Conservation (phyloP, 345 rosid species). For the Rhizophora apiculata region DNA sequence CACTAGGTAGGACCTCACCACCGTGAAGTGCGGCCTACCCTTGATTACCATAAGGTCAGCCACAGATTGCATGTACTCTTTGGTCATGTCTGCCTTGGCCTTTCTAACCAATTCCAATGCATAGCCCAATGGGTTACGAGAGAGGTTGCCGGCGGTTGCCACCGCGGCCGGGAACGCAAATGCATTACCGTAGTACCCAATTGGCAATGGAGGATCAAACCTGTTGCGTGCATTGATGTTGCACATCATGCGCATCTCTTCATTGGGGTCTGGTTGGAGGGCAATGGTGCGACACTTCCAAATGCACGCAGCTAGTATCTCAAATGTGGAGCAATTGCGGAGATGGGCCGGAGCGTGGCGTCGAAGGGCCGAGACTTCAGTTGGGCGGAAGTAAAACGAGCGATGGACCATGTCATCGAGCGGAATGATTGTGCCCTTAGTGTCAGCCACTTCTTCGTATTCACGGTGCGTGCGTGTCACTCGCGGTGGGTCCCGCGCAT, state of each 20-base stretch:
- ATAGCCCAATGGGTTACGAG: slow-evolving; percentile 15
- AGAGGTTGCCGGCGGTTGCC: slow-evolving; percentile 7
- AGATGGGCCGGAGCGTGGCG: neutral
- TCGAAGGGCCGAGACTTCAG: slow-evolving; percentile 1
- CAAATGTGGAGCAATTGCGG: slow-evolving; percentile 2
- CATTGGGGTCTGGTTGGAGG: slow-evolving; percentile 4
- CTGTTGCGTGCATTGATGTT: slow-evolving; percentile 7
- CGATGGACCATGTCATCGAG: slow-evolving; percentile 7
- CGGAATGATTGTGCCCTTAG: slow-evolving; percentile 6
- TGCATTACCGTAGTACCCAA: slow-evolving; percentile 20
- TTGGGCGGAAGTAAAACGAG: slow-evolving; percentile 20
- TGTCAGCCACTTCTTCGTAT: slow-evolving; percentile 13
- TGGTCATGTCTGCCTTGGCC: slow-evolving; percentile 17
- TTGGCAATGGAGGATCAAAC: slow-evolving; percentile 8
- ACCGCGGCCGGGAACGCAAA: slow-evolving; percentile 19
- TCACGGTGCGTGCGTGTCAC: slow-evolving; percentile 10
- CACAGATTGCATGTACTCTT: slow-evolving; percentile 24
- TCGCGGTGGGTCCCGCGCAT: slow-evolving; percentile 13
- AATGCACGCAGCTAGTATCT: slow-evolving; percentile 17
- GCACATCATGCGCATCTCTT: slow-evolving; percentile 13
- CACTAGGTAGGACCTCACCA: slow-evolving; percentile 15
- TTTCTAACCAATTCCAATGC: slow-evolving; percentile 20
- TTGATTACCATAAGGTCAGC: slow-evolving; percentile 20
- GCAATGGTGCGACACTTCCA: slow-evolving; percentile 26
- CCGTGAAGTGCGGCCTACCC: slow-evolving; percentile 15